These are phyloP conservation scores for Eragrostis tef DNA, from an alignment of 202 grass and related monocot genomes.

Conservation along the genomic window DNA sequence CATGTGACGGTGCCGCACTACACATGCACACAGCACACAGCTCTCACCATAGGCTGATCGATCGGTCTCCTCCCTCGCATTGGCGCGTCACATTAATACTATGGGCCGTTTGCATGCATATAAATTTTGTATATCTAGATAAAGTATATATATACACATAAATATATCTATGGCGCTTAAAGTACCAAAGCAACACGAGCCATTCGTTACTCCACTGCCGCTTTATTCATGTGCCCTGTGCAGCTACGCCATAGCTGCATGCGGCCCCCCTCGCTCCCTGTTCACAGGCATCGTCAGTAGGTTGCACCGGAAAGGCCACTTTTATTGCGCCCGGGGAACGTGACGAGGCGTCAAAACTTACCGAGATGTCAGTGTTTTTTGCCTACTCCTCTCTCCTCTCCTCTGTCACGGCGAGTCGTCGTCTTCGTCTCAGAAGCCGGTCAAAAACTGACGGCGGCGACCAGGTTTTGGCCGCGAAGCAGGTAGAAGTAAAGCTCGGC, in stretches of 20 bases:
- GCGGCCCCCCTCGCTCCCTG: not conserved
- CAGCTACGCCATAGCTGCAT: not conserved
- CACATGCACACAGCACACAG: slow-evolving; percentile 19
- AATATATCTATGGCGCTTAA: slow-evolving; percentile 5
- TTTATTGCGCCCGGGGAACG: slow-evolving; percentile 32
- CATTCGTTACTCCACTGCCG: slow-evolving; percentile 16
- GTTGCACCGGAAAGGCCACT: slow-evolving; percentile 40
- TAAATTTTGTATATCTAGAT: no score
- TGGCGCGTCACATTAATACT: slow-evolving; percentile 12
- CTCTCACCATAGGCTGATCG: not conserved
- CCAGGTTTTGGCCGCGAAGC: slow-evolving; percentile 11
- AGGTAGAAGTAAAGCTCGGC: not conserved
- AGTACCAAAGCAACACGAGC: slow-evolving; percentile 28
- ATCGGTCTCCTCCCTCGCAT: slow-evolving; percentile 3
- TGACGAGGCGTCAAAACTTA: slow-evolving; percentile 20
- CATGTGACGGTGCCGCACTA: slow-evolving; percentile 21
- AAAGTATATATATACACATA: not conserved
- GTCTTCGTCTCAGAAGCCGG: not conserved
- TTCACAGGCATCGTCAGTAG: slow-evolving; percentile 43
- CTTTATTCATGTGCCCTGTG: slow-evolving; percentile 36
- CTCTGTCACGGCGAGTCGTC: not conserved
- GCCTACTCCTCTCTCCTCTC: not conserved
- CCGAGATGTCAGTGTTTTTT: not conserved
- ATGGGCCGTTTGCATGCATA: not conserved
- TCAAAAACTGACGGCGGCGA: slow-evolving; percentile 21